Evolutionary conservation across 257 asterid species (phyloP).

Genomic region (Solanum pinnatisectum): DNA sequence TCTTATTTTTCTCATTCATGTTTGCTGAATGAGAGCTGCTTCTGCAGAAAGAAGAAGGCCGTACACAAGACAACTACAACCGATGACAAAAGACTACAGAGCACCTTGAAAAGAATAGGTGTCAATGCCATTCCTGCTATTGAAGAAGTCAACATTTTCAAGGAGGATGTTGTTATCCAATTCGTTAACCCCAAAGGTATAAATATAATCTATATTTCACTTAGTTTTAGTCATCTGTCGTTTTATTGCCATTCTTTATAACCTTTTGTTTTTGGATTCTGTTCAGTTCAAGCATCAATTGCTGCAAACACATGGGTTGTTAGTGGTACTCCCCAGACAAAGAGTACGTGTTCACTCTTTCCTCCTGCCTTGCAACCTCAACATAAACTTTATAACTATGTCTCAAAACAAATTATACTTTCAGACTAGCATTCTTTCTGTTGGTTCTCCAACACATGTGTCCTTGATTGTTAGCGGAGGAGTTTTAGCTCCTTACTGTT

Average conservation of each 20-base stretch:
- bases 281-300: constrained; percentile 65
- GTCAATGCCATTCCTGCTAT: constrained; percentile 68
- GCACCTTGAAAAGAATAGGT: constrained; percentile 78
- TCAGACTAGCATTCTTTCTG: neutral
- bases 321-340: constrained; percentile 71
- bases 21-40: neutral
- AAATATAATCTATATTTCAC: neutral
- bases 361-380: neutral
- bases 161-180: constrained; percentile 73
- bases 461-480: neutral
- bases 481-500: neutral
- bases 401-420: neutral
- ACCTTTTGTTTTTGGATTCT: neutral
- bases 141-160: constrained; percentile 73
- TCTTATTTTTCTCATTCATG: neutral
- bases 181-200: constrained; percentile 56
- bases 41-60: constrained; percentile 74
- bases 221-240: neutral
- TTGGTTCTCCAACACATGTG: neutral
- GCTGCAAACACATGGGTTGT: constrained; percentile 88
- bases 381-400: neutral
- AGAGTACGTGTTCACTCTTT: constrained; percentile 33
- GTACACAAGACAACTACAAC: constrained; percentile 69
- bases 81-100: constrained; percentile 70
- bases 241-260: neutral